Evolutionary conservation across 495 filamentous ascomycete species (phyloP).

Genomic region (Tuber brumale): DNA sequence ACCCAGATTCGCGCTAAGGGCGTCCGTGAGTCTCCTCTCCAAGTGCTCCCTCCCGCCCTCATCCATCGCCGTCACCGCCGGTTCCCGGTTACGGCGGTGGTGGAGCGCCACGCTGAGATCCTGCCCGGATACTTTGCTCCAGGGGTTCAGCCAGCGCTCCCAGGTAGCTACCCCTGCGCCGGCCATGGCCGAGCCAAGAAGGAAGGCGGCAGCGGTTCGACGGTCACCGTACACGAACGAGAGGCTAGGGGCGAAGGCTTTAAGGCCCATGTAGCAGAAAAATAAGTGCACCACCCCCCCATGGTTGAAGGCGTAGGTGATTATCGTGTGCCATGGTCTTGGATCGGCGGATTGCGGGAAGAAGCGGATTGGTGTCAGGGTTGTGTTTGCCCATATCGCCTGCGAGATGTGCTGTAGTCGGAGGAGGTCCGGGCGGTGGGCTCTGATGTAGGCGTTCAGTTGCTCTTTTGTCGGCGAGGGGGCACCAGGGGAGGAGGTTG

Average conservation of each 20-base stretch:
- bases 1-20: not conserved
- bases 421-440: slow-evolving; percentile 1
- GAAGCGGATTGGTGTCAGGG: not conserved
- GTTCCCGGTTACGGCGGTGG: not conserved
- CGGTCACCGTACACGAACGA: slow-evolving; percentile 24
- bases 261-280: slow-evolving; percentile 26
- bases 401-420: not conserved
- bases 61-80: not conserved
- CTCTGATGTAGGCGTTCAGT: not conserved
- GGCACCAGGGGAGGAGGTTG: not conserved
- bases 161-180: not conserved
- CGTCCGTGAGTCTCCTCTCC: not conserved
- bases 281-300: slow-evolving; percentile 26
- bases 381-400: not conserved
- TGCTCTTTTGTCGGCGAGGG: not conserved
- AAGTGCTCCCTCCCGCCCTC: not conserved
- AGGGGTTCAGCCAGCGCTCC: slow-evolving; percentile 10
- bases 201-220: slow-evolving; percentile 15
- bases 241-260: slow-evolving; percentile 19
- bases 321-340: slow-evolving; percentile 26
- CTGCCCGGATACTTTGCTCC: slow-evolving; percentile 1
- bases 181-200: not conserved
- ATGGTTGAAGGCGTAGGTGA: slow-evolving; percentile 33
- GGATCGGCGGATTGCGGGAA: not conserved
- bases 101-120: not conserved